Conservation (phyloP, 768 basidiomycete genomes). For the Pleurotus giganteus region DNA sequence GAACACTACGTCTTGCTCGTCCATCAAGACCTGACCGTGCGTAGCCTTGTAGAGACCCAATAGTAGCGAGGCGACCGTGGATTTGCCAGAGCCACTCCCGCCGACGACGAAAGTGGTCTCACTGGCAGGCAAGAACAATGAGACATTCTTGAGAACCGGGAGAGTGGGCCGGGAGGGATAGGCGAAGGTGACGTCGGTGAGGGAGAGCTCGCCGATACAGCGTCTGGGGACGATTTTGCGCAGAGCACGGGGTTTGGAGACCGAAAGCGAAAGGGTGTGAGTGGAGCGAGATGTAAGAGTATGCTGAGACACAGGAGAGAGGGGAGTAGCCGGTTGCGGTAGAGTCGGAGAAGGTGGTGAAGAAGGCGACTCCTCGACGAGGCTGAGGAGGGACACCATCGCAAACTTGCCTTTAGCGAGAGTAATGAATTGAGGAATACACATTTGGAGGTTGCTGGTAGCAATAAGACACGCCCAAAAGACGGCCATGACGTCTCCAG, state of each 20-base stretch:
- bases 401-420: constrained; percentile 83
- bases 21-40: constrained; percentile 68
- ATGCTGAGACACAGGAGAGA: constrained; percentile 9
- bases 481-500: constrained; percentile 90
- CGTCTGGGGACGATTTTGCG: constrained; percentile 63
- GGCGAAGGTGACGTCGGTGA: constrained; percentile 73
- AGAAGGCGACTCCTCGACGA: constrained; percentile 42
- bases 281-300: constrained; percentile 38
- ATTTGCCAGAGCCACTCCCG: constrained; percentile 89
- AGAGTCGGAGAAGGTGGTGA: constrained; percentile 7
- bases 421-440: constrained; percentile 75
- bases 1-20: constrained; percentile 77
- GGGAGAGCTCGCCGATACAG: constrained; percentile 74
- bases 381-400: constrained; percentile 63
- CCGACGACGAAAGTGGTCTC: constrained; percentile 93
- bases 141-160: constrained; percentile 62
- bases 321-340: constrained; percentile 9
- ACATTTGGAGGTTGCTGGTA: constrained; percentile 82
- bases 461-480: constrained; percentile 98
- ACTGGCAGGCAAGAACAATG: constrained; percentile 66
- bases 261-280: constrained; percentile 58
- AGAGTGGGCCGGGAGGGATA: constrained; percentile 80
- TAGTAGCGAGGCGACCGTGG: constrained; percentile 81
- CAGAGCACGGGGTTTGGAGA: constrained; percentile 48
- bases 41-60: constrained; percentile 74